These are phyloP conservation scores for Trichoderma cornu-damae DNA, from an alignment of 2,329 filamentous ascomycete genomes.

Conservation along the genomic window DNA sequence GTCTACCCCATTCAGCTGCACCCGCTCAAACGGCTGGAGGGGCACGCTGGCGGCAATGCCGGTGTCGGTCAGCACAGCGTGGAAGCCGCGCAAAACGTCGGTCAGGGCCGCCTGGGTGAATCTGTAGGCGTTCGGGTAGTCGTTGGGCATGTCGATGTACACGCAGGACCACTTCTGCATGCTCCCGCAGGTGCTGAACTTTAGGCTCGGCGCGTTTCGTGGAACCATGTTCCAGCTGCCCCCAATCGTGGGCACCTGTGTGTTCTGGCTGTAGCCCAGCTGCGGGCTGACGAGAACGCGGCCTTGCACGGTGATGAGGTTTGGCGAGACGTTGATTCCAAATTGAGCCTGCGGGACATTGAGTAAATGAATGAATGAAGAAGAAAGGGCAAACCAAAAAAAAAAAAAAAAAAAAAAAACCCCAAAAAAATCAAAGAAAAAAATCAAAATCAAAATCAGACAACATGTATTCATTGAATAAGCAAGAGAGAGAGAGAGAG, in stretches of 20 bases:
- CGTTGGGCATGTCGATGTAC: slow-evolving; percentile 18
- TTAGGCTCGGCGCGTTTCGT: slow-evolving; percentile 26
- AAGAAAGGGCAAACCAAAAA: too few species aligned
- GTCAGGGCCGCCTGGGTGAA: slow-evolving; percentile 13
- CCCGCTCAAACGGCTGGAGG: slow-evolving; percentile 2
- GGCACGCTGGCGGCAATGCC: slow-evolving; percentile 19
- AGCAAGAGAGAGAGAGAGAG: too few species aligned
- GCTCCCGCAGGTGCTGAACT: slow-evolving; percentile 42
- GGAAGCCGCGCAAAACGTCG: slow-evolving; percentile 12
- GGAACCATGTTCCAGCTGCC: slow-evolving; percentile 57
- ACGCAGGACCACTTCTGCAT: slow-evolving; percentile 40
- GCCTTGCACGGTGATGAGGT: slow-evolving; percentile 58
- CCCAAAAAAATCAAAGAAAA: too few species aligned
- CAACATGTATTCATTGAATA: background rate
- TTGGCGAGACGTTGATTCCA: slow-evolving; percentile 44
- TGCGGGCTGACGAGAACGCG: slow-evolving; percentile 52
- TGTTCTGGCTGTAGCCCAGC: slow-evolving; percentile 45
- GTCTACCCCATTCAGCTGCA: slow-evolving; percentile 14
- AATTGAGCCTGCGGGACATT: slow-evolving; percentile 38
- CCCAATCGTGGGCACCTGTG: slow-evolving; percentile 22
- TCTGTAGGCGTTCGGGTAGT: background rate
- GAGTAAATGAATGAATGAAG: too few species aligned
- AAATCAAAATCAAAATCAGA: too few species aligned
- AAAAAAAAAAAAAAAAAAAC: too few species aligned
- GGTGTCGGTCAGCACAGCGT: slow-evolving; percentile 9